Evolutionary conservation across 345 rosid genomes (phyloP), one percentile per base, ranked within the genome.

Genomic region (Citrus unshiu): DNA sequence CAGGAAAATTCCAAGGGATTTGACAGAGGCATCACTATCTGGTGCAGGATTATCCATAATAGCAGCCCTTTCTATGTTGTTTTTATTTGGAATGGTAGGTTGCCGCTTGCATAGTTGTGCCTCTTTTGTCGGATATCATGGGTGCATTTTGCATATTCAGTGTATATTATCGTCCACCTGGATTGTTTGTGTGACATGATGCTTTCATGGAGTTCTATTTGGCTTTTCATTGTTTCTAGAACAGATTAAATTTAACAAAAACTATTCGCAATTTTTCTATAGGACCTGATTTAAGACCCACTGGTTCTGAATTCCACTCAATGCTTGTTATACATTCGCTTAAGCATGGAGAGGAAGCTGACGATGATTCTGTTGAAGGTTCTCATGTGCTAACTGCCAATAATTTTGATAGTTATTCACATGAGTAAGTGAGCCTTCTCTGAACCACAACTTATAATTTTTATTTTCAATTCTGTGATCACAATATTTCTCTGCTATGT

Each of bases 1-100:
- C 95, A 97, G 99, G 93, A 97, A 94, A 90, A 97, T 94, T 70
- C 99, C 99, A 18, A 91, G 99, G 84, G 99, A 97, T 87, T 91
- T 97, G 90, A 97, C 99, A 0, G 98, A 94, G 87, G 99, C 99
- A 54, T 91, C 98, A 56, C 75, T 97, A 43, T 94, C 98, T 14
- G 98, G 99, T 80, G 98, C 98, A 56, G 98, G 98, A 83, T 83
- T 94, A 82, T 97, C 99, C 14, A 88, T 97, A 39, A 27, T 92
- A 79, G 98, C 99, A 13, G 99, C 98, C 14, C 87, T 94, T 10
- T 74, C 87, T 70, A 96, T 96, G 95, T 19, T 96, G 79, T 88
- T 96, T 88, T 88, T 97, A 87, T 97, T 97, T 88, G 99, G 99
- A 80, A 97, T 97, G 99, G 99, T 97, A 86, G 49, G 89, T 21